Base-by-base conservation (phyloP, 768 basidiomycete species). In the Xerocomus brunneocitrinus region DNA sequence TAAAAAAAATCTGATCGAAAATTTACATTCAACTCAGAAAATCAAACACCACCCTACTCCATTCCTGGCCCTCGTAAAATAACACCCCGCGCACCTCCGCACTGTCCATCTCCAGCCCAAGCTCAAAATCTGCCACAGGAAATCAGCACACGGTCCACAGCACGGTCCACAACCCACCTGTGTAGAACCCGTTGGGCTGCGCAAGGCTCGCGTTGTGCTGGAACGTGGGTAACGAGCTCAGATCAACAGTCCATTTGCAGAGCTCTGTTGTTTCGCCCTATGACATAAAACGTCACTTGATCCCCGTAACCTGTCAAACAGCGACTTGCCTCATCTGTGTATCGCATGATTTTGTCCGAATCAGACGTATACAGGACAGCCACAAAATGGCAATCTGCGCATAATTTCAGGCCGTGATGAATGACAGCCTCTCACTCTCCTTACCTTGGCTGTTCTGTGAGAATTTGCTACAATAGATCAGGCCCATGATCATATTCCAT, bases 221-320 rank as follows among this genome's bases (percentile, higher is more conserved):
- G 75, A 91, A 92, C 46, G 82, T 83, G 36, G 91, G 91, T 49
- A 93, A 71, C 25, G 85, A 78, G 40, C 82, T 81, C 47, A 93
- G 76, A 68, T 93, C 86, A 32, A 93, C 90, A 9, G 87, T 91
- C 91, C 91, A 93, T 71, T 87, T 85, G 73, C 88, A 90, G 44
- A 90, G 70, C 65, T 90, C 87, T 55, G 66, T 72, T 4, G 81
- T 84, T 62, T 87, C 87, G 28, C 87, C 87, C 77, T 79, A 56
- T 53, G 48, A 52, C 50, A 58, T 43, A 62, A 58, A 56, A 55
- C 55, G 66, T 70, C 62, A 71, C 25, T 52, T 25, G 24, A 43
- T 43, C 7, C 40, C 38, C 54, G 52, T 55, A 55, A 55, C 57
- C 51, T 55, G 46, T 60, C 61, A 62, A 12, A 4, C 24, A 8